phyloP scores from a whole-genome alignment of 2,329 filamentous ascomycete species.

The Tolypocladium guangdongense region DNA sequence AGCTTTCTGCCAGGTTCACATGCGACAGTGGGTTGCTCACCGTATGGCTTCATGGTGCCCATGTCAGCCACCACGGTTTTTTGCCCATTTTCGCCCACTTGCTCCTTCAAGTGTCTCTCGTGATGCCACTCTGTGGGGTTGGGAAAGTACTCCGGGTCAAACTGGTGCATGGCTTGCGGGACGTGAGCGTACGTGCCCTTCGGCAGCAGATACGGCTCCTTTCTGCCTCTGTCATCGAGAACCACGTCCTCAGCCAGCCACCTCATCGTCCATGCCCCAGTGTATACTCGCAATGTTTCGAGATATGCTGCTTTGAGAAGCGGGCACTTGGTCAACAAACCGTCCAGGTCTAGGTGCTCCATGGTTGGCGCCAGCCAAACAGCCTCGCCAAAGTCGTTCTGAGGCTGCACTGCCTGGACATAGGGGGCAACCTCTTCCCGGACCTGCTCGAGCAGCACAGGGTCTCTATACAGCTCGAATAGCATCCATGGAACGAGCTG shows the following conservation, averaged over 20 bases:
- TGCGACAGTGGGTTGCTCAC: conserved; percentile 11
- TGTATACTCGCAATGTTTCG: conserved; percentile 29
- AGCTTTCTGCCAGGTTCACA: background rate
- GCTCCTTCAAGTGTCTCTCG: conserved; percentile 20
- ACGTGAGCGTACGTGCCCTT: conserved; percentile 25
- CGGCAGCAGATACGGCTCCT: conserved; percentile 16
- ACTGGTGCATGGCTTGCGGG: conserved; percentile 21
- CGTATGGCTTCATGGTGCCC: conserved; percentile 19
- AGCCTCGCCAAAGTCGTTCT: conserved; percentile 22
- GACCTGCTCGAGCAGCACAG: conserved; percentile 24
- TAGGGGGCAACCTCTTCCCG: conserved; percentile 25
- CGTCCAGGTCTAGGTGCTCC: conserved; percentile 23
- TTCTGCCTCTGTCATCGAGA: conserved; percentile 13
- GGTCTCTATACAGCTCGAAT: conserved; percentile 27
- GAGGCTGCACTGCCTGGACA: conserved; percentile 19
- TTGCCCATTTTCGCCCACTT: conserved; percentile 11
- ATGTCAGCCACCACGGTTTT: conserved; percentile 11
- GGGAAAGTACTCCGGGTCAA: conserved; percentile 20
- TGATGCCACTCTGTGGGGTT: conserved; percentile 24
- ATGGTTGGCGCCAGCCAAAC: conserved; percentile 24
- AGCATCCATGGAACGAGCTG: conserved; percentile 29
- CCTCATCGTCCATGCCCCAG: conserved; percentile 20
- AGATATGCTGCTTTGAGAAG: conserved; percentile 27
- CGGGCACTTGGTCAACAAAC: conserved; percentile 23
- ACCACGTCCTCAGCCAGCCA: conserved; percentile 20